Evolutionary conservation across 1,139 yeast genomes (phyloP).

Genomic region (Scheffersomyces segobiensis): DNA sequence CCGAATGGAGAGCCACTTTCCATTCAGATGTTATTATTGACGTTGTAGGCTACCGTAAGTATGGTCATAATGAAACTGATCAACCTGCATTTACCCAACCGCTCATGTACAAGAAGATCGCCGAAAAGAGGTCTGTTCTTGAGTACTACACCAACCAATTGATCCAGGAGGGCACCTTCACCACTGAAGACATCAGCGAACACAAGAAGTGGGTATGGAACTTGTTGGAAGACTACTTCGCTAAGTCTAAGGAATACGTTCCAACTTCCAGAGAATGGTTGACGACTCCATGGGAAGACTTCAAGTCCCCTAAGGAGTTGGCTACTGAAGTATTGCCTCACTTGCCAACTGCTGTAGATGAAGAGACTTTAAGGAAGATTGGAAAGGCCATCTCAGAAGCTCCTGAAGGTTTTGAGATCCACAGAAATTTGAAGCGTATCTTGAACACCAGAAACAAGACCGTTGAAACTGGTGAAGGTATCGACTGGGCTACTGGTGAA

Average conservation of each 20-base stretch:
- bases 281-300: conserved; percentile 98
- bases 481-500: conserved; percentile 99
- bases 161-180: conserved; percentile 82
- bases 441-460: conserved; percentile 84
- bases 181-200: conserved; percentile 87
- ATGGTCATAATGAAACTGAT: conserved; percentile 99
- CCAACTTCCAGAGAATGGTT: conserved; percentile 98
- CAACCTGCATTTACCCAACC: conserved; percentile 99
- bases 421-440: conserved; percentile 95
- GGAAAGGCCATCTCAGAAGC: conserved; percentile 79
- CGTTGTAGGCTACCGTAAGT: conserved; percentile 96
- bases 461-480: conserved; percentile 86
- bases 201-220: conserved; percentile 99
- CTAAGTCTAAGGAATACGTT: conserved; percentile 82
- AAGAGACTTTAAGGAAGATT: conserved; percentile 66
- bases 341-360: conserved; percentile 91
- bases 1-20: conserved; percentile 97
- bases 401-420: conserved; percentile 88
- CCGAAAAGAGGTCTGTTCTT: conserved; percentile 83
- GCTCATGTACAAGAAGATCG: conserved; percentile 88
- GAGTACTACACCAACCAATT: conserved; percentile 83
- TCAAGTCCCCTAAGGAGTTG: conserved; percentile 95
- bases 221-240: conserved; percentile 84
- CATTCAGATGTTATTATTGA: conserved; percentile 95
- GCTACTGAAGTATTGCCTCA: conserved; percentile 96